Conservation (phyloP, 2,329 filamentous ascomycete genomes). For the Talaromyces piceae region DNA sequence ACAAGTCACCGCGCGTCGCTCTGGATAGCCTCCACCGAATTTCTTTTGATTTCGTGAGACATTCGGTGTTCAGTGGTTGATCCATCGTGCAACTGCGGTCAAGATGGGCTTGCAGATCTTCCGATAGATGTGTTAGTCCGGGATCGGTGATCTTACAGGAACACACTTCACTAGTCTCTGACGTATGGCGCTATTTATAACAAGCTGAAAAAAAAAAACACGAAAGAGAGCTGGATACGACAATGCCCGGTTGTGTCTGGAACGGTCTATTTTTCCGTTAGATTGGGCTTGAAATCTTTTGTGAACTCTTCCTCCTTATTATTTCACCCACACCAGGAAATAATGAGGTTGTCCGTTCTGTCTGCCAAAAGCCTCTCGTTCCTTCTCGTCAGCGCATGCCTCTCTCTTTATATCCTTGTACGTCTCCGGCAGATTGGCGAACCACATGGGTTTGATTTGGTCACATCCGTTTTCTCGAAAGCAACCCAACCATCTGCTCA, state of each 20-base stretch:
- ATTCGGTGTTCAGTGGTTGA: too few relatives aligned
- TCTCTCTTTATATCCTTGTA: slow-evolving; percentile 2
- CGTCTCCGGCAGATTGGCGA: not conserved
- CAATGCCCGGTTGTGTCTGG: not conserved
- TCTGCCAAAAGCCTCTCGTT: not conserved
- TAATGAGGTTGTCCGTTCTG: slow-evolving; percentile 3
- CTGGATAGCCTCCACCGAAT: too few relatives aligned
- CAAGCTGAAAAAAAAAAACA: not conserved
- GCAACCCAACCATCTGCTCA: not conserved
- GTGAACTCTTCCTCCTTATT: not conserved
- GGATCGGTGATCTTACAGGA: not conserved
- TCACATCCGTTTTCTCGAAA: slow-evolving; percentile 1
- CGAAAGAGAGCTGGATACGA: not conserved
- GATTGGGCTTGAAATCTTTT: not conserved
- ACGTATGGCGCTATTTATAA: not conserved
- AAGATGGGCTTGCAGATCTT: not conserved
- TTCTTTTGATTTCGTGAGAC: too few relatives aligned
- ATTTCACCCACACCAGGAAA: not conserved
- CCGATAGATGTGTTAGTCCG: not conserved
- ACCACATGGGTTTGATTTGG: not conserved
- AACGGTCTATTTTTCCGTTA: not conserved
- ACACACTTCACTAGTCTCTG: not conserved
- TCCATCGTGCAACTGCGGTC: too few relatives aligned
- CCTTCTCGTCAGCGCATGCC: not conserved
- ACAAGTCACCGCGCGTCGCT: not conserved